Conservation (phyloP, 129 eudicot species). For the Flaveria robusta region DNA sequence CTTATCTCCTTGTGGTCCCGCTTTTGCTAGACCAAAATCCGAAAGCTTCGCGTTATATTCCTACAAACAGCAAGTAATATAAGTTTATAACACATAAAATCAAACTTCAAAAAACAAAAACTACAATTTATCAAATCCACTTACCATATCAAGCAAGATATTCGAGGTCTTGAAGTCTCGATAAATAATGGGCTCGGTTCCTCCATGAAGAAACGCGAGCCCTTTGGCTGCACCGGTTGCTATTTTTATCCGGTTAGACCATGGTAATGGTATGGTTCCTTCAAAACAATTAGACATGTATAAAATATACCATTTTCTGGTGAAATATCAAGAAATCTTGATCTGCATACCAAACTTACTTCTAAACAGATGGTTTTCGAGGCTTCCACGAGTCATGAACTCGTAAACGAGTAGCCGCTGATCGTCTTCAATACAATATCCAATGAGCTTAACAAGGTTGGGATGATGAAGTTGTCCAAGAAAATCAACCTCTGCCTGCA, state of each 20-base stretch:
- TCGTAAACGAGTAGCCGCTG: slow-evolving; percentile 90
- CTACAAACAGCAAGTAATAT: slow-evolving; percentile 25
- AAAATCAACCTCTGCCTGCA: slow-evolving; percentile 96
- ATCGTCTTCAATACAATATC: slow-evolving; percentile 92
- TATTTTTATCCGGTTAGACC: slow-evolving; percentile 91
- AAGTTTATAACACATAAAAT: background rate
- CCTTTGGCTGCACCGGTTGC: slow-evolving; percentile 99
- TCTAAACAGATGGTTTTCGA: slow-evolving; percentile 90
- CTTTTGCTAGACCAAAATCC: slow-evolving; percentile 97
- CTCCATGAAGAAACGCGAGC: slow-evolving; percentile 86
- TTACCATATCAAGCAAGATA: slow-evolving; percentile 85
- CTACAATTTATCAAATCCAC: slow-evolving; percentile 2
- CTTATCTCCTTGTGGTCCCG: slow-evolving; percentile 97
- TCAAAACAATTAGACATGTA: slow-evolving; percentile 33
- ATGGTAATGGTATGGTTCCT: slow-evolving; percentile 94
- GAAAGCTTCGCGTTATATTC: slow-evolving; percentile 94
- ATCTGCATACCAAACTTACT: slow-evolving; percentile 48
- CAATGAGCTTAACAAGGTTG: slow-evolving; percentile 85
- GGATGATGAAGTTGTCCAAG: slow-evolving; percentile 98
- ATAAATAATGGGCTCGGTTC: slow-evolving; percentile 89
- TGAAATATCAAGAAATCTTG: slow-evolving; percentile 7
- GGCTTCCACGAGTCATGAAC: slow-evolving; percentile 98
- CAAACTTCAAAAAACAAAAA: background rate
- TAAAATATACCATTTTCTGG: background rate
- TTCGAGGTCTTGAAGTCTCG: slow-evolving; percentile 97